Base-by-base conservation (phyloP, 225 moss, liverwort and hornwort species). In the Neckera pumila region DNA sequence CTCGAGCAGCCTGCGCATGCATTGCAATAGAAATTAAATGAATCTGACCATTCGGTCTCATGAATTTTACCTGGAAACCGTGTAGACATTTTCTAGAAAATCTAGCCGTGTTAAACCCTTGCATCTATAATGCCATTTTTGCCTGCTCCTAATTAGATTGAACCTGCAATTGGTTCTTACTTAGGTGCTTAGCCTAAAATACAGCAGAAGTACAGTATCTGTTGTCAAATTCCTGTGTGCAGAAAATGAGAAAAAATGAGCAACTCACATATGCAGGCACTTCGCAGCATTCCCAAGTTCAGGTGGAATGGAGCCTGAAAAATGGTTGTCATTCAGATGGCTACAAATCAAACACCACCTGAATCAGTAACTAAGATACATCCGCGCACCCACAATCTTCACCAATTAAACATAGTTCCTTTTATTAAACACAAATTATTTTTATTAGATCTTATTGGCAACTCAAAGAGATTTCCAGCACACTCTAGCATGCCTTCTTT, bases 1-100 rank as follows among this genome's bases (percentile, higher is more conserved):
- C 42, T 92, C 91, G 14, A 92, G 86, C 64, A 92, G 78, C 88
- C 92, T 92, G 90, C 82, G 86, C 77, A 86, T 43, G 19, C 23
- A 51, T 21, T n/a, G n/a, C n/a, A 45, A 45, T 73, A 75, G 64
- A 57, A 47, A 85, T 34, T 2, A 18, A 71, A 59, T 54, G 64
- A 63, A 42, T 58, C 57, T 14, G 57, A 71, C 40, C 21, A 19
- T 88, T 84, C 62, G n/a, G 40, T 58, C 58, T 79, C 45, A 43
- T 56, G 56, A 28, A 70, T 10, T 81, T 63, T 62, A 20, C 45
- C 45, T 63, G 31, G 54, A 67, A 67, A 53, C 40, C 51, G 20
- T 38, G 63, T 21, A 38, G 38, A 83, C 12, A 2, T 21, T 59
- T 23, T 79, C 40, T 59, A 27, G 40, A 79, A 79, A 42, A 13